phyloP scores from a whole-genome alignment of 75 land plant species.

The Cupressus sempervirens region DNA sequence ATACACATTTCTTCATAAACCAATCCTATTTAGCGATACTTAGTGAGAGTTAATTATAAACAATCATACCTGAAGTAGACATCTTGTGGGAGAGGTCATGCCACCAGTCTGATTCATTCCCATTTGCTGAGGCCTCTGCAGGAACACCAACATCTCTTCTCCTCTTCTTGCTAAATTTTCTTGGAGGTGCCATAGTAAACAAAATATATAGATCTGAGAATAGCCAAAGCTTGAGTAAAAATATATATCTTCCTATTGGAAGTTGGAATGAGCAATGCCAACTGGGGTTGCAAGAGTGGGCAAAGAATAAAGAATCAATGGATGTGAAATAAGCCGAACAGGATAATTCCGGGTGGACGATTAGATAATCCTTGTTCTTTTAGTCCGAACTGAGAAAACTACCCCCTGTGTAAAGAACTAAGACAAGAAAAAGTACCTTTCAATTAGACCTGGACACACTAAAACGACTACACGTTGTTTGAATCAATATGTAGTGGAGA shows the following conservation, averaged over 20 bases:
- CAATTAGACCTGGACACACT: neutral
- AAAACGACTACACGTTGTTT: neutral
- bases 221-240: neutral
- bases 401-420: neutral
- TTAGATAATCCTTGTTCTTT: no score
- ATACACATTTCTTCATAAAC: neutral
- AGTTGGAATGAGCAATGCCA: neutral
- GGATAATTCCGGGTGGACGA: neutral
- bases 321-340: neutral
- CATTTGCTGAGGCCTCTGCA: neutral
- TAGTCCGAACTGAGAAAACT: no score
- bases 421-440: neutral
- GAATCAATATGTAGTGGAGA: neutral
- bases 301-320: neutral
- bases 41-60: neutral
- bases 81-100: neutral
- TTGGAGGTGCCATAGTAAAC: neutral
- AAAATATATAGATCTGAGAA: neutral
- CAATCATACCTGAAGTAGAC: neutral
- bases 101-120: constrained; percentile 3
- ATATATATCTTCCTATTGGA: neutral
- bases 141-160: neutral
- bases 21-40: neutral
- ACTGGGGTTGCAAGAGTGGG: neutral
- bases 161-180: neutral